Percentiles rank a stretch among this genome's conserved stretches.
phyloP scores from a whole-genome alignment of 2,329 filamentous ascomycete genomes.

The Colletotrichum tofieldiae region DNA sequence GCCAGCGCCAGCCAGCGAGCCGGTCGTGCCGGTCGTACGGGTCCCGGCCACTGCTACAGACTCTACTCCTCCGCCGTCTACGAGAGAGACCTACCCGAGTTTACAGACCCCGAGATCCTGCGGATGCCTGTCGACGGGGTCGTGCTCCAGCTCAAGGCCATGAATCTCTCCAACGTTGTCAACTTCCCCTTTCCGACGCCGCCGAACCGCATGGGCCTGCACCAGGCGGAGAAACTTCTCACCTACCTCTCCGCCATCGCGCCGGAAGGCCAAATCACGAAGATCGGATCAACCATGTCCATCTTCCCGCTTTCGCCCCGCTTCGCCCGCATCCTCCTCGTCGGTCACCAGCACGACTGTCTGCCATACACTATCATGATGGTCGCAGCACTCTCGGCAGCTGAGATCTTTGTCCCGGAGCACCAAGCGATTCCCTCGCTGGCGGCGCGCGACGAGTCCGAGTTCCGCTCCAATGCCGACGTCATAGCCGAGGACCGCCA shows the following conservation, averaged over 20 bases:
- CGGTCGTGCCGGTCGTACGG: slow-evolving; percentile 95
- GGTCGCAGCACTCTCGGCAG: slow-evolving; percentile 89
- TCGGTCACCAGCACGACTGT: slow-evolving; percentile 87
- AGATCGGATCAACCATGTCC: slow-evolving; percentile 85
- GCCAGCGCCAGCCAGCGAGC: slow-evolving; percentile 93
- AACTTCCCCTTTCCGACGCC: slow-evolving; percentile 98
- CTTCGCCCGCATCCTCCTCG: slow-evolving; percentile 91
- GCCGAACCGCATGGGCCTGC: slow-evolving; percentile 82
- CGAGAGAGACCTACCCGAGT: slow-evolving; percentile 89
- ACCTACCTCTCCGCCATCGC: slow-evolving; percentile 88
- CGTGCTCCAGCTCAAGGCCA: slow-evolving; percentile 93
- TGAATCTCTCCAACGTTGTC: slow-evolving; percentile 90
- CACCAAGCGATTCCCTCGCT: slow-evolving; percentile 79
- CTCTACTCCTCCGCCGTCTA: slow-evolving; percentile 96
- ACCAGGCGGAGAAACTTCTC: slow-evolving; percentile 88
- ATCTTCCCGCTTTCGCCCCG: slow-evolving; percentile 92
- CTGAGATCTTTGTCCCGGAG: slow-evolving; percentile 89
- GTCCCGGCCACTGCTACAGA: slow-evolving; percentile 94
- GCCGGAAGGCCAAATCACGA: slow-evolving; percentile 80
- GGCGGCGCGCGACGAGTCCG: slow-evolving; percentile 61
- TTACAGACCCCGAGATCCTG: slow-evolving; percentile 89
- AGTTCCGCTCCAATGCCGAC: slow-evolving; percentile 76
- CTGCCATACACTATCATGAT: slow-evolving; percentile 89
- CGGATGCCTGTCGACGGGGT: slow-evolving; percentile 94
- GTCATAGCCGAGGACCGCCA: slow-evolving; percentile 80